Evolutionary conservation across 1,139 yeast species (phyloP), one percentile per base, ranked within the genome.

Genomic region (Nakaseomyces glabratus): DNA sequence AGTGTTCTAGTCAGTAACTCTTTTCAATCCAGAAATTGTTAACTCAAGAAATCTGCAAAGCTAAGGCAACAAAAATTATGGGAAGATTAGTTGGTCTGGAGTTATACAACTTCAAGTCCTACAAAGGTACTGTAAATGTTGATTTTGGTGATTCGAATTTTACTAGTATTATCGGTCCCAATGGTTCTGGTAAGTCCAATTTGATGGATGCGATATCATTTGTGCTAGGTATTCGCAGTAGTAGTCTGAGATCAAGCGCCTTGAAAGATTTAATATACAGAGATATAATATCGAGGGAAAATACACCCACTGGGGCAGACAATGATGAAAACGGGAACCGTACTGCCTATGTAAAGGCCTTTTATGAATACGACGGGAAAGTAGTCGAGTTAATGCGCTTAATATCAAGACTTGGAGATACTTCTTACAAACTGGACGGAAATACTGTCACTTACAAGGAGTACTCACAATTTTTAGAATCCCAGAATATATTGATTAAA

Each of bases 201-300:
- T 80, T 88, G 88, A 88, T 88, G 97, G 97, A 88, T 57, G 97
- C 97, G 30, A 86, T 88, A 12, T 85, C 96, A 2, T 90, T 90
- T 55, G 98, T 90, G 10, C 67, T 93, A 22, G 99, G 99, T 14
- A 76, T 90, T 34, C 68, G 81, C 48, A 74, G 93, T 12, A 63
- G 69, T 20, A 90, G 82, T 41, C 64, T 93, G 42, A 70, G 99
- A 48, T 84, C 96, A 2, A 65, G 70, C 18, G 74, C 75, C 39
- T 60, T 85, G 48, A 73, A 68, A 37, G 96, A 88, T 47, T 68
- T 90, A 52, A 74, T 90, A 3, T 86, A 86, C 52, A 69, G 95
- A 44, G 94, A 93, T 4, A 62, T 79, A 14, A 47, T 62, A 7
- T 35, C 34, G 9, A 36, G 21, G 12, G 30, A 26, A 21, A 18